phyloP scores from a whole-genome alignment of 176 grass and related monocot genomes.

The Calamus simplicifolius region DNA sequence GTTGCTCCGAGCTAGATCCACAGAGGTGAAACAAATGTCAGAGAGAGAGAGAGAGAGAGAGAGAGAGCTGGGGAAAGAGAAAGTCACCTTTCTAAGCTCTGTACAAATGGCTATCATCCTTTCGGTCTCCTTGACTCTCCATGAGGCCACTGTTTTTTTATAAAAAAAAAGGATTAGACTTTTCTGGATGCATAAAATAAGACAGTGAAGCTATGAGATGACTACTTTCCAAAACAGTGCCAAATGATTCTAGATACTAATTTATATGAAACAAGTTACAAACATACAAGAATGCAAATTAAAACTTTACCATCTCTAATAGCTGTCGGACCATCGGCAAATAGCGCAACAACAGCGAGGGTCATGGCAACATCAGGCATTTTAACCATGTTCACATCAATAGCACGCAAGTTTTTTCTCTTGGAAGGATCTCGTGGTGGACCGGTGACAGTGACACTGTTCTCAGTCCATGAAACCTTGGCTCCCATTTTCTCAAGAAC shows the following conservation, averaged over 20 bases:
- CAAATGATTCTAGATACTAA: too few species aligned
- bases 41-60: not conserved
- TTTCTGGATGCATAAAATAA: not conserved
- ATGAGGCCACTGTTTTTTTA: conserved; percentile 67
- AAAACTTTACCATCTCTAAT: conserved; percentile 84
- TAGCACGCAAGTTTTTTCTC: conserved; percentile 65
- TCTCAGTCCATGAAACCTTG: conserved; percentile 91
- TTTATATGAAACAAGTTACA: too few species aligned
- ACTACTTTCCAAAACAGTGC: too few species aligned
- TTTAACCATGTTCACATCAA: conserved; percentile 99
- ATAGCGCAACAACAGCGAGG: conserved; percentile 85
- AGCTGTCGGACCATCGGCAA: conserved; percentile 88
- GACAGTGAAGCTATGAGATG: not conserved
- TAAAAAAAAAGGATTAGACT: conserved; percentile 5
- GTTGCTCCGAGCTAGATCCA: conserved; percentile 60
- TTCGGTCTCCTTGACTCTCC: conserved; percentile 99
- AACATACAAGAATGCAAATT: not conserved
- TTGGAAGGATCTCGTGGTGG: conserved; percentile 55
- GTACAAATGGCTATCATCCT: conserved; percentile 89
- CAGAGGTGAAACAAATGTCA: not conserved
- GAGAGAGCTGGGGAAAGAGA: not conserved
- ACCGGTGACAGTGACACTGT: conserved; percentile 80
- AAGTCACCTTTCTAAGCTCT: conserved; percentile 72
- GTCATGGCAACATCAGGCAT: conserved; percentile 99
- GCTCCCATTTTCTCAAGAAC: conserved; percentile 98